Base-by-base conservation (phyloP, 768 basidiomycete genomes). In the Tephrocybe sp. region DNA sequence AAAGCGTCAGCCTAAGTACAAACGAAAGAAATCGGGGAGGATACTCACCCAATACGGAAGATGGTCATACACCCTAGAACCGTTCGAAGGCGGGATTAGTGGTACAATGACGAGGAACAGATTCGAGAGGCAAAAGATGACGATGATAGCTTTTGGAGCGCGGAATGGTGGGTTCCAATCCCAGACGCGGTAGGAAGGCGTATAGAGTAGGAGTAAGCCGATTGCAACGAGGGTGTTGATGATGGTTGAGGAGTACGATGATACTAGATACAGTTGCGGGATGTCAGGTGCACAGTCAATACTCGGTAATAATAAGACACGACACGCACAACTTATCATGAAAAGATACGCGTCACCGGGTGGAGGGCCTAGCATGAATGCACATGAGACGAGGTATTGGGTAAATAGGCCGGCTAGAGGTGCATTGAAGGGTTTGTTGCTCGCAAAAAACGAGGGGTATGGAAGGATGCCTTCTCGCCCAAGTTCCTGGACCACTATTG, bases 341-440 rank as follows among this genome's bases (percentile, higher is more conserved):
- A 91, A 88, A 24, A 81, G 71, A 58, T 87, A 91, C 0, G 84
- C 85, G 55, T 90, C 88, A 2, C 89, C 87, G 0, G 84, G 76
- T 0, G 88, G 88, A 0, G 83, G 72, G 1, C 72, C 71, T 5
- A 80, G 56, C 40, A 85, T 68, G 48, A 86, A 69, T 10, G 74
- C 55, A 18, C 78, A 73, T 0, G 84, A 86, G 13, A 86, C 58
- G 4, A 79, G 16, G 64, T 81, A 90, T 56, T 87, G 85, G 0
- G 74, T 68, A 40, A 82, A 74, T 3, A 91, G 68, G 0, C 84
- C 86, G 0, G 79, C 70, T 1, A 84, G 61, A 0, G 89, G 89
- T 0, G 86, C 79, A 50, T 74, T 69, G 65, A 86, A 90, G 0
- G 87, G 88, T 54, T 80, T 79, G 61, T 80, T 87, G 60, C 80